phyloP scores from a whole-genome alignment of 228 moss, liverwort and hornwort species.

The Sphagnum fallax region DNA sequence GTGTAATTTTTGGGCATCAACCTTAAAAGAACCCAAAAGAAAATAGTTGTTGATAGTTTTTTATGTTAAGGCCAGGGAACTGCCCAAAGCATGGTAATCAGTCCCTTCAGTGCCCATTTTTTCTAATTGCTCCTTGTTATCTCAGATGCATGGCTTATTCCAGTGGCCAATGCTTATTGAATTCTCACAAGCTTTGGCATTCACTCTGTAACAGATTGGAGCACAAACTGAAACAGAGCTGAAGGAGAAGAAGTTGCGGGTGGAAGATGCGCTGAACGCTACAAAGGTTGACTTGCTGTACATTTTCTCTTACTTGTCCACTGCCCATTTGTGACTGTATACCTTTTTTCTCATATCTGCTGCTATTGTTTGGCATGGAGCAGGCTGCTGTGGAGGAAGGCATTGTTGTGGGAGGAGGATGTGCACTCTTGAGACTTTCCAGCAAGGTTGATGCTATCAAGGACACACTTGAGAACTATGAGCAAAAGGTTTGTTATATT shows the following conservation, averaged over 20 bases:
- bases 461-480: conserved; percentile 38
- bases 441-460: conserved; percentile 43
- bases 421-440: conserved; percentile 37
- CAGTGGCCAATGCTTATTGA: too few relatives aligned
- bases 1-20: too few relatives aligned
- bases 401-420: conserved; percentile 55
- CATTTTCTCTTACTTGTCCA: background rate
- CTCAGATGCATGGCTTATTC: too few relatives aligned
- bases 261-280: conserved; percentile 54
- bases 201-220: conserved; percentile 22
- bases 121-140: too few relatives aligned
- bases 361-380: background rate
- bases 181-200: too few relatives aligned
- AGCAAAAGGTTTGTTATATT: conserved; percentile 28
- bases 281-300: conserved; percentile 26
- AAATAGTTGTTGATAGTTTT: too few relatives aligned
- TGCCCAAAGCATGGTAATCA: too few relatives aligned
- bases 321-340: too few relatives aligned
- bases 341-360: background rate
- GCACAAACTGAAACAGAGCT: conserved; percentile 57
- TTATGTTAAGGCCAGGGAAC: too few relatives aligned
- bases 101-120: too few relatives aligned
- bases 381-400: conserved; percentile 55
- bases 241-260: conserved; percentile 56
- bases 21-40: too few relatives aligned